Conservation (phyloP, 2,329 filamentous ascomycete species). For the Alternaria triticimaculans region DNA sequence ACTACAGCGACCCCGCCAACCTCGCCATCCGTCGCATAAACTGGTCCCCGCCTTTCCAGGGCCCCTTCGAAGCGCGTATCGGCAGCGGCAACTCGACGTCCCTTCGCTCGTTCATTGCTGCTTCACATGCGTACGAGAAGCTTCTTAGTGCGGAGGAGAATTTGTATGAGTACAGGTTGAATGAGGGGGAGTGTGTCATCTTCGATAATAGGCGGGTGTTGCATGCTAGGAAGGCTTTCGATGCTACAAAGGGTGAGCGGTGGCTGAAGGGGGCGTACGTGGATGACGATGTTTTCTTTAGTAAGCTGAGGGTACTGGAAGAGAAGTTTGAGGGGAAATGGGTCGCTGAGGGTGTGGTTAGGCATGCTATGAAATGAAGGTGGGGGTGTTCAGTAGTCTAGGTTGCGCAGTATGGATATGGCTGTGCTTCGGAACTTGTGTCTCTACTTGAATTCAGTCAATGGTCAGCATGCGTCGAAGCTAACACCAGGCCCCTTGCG, state of each 20-base stretch:
- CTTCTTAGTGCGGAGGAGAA: conserved; percentile 64
- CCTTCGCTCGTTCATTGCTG: conserved; percentile 44
- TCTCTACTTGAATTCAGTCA: neutral
- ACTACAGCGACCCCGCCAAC: conserved; percentile 39
- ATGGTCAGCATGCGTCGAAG: neutral
- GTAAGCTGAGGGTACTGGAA: conserved; percentile 53
- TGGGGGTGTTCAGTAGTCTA: neutral
- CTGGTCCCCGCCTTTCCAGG: conserved; percentile 85
- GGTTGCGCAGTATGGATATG: neutral
- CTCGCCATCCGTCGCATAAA: conserved; percentile 56
- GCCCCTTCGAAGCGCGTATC: conserved; percentile 53
- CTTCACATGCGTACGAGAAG: conserved; percentile 63
- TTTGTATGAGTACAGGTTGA: conserved; percentile 74
- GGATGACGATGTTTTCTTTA: conserved; percentile 67
- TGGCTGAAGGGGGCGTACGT: conserved; percentile 91
- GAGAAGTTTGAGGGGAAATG: conserved; percentile 44
- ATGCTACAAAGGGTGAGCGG: conserved; percentile 68
- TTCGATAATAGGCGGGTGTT: conserved; percentile 89
- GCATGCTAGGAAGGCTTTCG: conserved; percentile 82
- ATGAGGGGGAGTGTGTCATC: conserved; percentile 86
- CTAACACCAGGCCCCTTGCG: neutral
- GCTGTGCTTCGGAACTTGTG: neutral
- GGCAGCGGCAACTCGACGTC: conserved; percentile 36
- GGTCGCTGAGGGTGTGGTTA: conserved; percentile 44
- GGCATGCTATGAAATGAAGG: conserved; percentile 18